A percentile compares a stretch with the other conserved stretches of the same genome.
Evolutionary conservation across 2,329 filamentous ascomycete genomes (phyloP).

Genomic region (Tolypocladium tropicale): DNA sequence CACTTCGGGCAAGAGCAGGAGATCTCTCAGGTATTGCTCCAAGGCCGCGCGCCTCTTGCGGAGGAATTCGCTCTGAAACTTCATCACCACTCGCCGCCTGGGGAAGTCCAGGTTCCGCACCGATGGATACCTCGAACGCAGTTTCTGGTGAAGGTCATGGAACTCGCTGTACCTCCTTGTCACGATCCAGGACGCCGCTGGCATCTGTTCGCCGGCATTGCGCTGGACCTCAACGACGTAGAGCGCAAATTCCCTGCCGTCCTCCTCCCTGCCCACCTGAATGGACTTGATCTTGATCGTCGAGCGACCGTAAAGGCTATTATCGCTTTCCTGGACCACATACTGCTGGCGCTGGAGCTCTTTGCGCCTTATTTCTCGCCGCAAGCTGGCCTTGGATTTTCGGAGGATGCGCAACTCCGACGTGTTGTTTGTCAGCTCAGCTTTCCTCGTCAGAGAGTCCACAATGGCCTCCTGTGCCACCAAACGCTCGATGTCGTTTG

Average conservation of each 20-base stretch:
- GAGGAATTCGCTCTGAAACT: conserved; percentile 90
- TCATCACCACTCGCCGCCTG: conserved; percentile 85
- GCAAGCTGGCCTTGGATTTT: conserved; percentile 88
- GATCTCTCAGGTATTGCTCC: conserved; percentile 73
- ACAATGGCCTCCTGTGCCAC: conserved; percentile 82
- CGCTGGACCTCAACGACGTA: conserved; percentile 89
- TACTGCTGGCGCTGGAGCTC: conserved; percentile 96
- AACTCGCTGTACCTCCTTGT: conserved; percentile 96
- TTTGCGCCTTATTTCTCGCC: conserved; percentile 85
- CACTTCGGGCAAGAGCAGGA: conserved; percentile 81
- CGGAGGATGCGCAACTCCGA: conserved; percentile 84
- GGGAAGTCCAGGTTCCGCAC: conserved; percentile 89
- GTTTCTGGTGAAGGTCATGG: conserved; percentile 83
- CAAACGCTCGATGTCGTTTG: conserved; percentile 81
- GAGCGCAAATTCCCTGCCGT: conserved; percentile 85
- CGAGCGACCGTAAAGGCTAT: conserved; percentile 87
- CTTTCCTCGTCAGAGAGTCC: conserved; percentile 84
- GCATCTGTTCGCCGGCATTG: conserved; percentile 89
- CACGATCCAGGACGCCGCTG: conserved; percentile 87
- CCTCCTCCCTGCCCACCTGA: conserved; percentile 82
- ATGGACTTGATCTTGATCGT: conserved; percentile 85
- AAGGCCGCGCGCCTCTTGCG: conserved; percentile 77
- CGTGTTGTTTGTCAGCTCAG: conserved; percentile 93
- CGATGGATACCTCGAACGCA: conserved; percentile 75
- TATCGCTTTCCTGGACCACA: conserved; percentile 94